These are phyloP conservation scores for Cucurbita moschata DNA, from an alignment of 306 rosid species.

Conservation along the genomic window DNA sequence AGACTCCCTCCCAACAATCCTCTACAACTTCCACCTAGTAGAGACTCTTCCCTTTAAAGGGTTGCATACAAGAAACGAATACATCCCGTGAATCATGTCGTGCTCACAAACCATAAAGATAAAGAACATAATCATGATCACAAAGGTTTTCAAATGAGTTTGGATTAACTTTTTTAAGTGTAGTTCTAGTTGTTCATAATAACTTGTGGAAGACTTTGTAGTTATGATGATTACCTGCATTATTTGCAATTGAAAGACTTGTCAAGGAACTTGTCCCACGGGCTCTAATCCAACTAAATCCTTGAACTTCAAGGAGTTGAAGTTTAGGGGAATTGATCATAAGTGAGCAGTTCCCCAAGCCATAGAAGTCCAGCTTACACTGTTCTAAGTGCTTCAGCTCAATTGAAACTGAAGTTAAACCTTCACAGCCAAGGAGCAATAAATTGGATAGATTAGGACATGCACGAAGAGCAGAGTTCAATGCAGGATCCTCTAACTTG, in stretches of 20 bases:
- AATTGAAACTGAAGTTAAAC: constrained; percentile 46
- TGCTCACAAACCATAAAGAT: background rate
- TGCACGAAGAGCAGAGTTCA: constrained; percentile 34
- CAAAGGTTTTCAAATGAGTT: background rate
- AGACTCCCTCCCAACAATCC: too few species aligned
- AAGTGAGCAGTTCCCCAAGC: constrained; percentile 59
- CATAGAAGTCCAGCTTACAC: constrained; percentile 85
- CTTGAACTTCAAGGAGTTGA: constrained; percentile 82
- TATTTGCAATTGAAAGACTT: constrained; percentile 60
- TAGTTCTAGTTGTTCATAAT: background rate
- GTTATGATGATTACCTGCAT: constrained; percentile 38
- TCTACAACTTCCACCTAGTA: constrained; percentile 47
- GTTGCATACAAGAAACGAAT: background rate
- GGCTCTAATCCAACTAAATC: constrained; percentile 88
- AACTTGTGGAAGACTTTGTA: background rate
- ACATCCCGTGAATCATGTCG: background rate
- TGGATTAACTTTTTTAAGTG: background rate
- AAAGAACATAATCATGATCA: background rate
- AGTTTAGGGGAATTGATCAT: constrained; percentile 47
- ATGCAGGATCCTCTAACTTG: constrained; percentile 45
- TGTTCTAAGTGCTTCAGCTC: constrained; percentile 46
- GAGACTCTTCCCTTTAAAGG: constrained; percentile 56
- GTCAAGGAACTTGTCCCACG: constrained; percentile 40
- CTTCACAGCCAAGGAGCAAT: constrained; percentile 81
- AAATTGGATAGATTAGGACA: constrained; percentile 60